Percentiles rank a stretch among this genome's conserved stretches.
Evolutionary conservation across 345 rosid species (phyloP).

Genomic region (Eucalyptus pauciflora): DNA sequence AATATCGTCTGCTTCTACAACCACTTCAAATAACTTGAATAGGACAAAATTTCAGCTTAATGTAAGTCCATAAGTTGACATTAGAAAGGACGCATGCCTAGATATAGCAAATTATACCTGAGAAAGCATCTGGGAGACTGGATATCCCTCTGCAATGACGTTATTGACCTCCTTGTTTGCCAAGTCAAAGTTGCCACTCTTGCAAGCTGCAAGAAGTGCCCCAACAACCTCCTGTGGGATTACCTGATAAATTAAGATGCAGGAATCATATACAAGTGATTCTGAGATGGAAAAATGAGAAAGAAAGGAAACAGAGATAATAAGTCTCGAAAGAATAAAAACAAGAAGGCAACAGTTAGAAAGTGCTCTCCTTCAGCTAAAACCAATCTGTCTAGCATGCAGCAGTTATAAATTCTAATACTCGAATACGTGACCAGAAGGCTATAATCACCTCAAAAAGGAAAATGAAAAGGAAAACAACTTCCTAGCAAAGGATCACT

Average conservation of each 20-base stretch:
- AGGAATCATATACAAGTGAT: background rate
- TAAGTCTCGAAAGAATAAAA: background rate
- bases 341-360: background rate
- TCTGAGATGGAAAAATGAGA: background rate
- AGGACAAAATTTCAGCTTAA: background rate
- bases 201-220: slow-evolving; percentile 59
- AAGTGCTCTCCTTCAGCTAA: background rate
- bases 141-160: slow-evolving; percentile 82
- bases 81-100: background rate
- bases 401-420: background rate
- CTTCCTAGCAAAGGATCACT: background rate
- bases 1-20: slow-evolving; percentile 57
- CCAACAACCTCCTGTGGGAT: slow-evolving; percentile 58
- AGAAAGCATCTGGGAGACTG: slow-evolving; percentile 76
- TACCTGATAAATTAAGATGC: slow-evolving; percentile 27
- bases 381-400: background rate
- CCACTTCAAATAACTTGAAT: slow-evolving; percentile 58
- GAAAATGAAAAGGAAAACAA: background rate
- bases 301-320: background rate
- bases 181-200: slow-evolving; percentile 77
- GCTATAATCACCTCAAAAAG: background rate
- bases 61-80: background rate
- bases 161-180: slow-evolving; percentile 79
- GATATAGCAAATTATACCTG: slow-evolving; percentile 32
- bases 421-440: background rate